phyloP scores from a whole-genome alignment of 2,329 filamentous ascomycete species.

The Fusarium sp. region DNA sequence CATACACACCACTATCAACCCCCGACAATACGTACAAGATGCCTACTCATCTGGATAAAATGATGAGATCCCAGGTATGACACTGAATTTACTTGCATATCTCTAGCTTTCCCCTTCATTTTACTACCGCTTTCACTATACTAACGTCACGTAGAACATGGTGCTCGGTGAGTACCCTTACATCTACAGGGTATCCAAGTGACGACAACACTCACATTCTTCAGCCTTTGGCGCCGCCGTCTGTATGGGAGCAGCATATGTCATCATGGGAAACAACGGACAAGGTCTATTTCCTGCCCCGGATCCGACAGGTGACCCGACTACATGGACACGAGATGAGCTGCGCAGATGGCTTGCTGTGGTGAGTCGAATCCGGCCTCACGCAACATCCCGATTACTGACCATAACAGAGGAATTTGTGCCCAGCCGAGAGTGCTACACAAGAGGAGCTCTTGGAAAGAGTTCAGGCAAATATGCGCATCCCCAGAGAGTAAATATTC shows the following conservation, averaged over 20 bases:
- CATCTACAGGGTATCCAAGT: slow-evolving; percentile 36
- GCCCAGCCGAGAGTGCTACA: slow-evolving; percentile 57
- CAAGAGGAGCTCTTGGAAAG: slow-evolving; percentile 61
- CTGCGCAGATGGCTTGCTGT: slow-evolving; percentile 82
- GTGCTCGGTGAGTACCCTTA: slow-evolving; percentile 69
- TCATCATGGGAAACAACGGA: slow-evolving; percentile 77
- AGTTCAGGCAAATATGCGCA: slow-evolving; percentile 61
- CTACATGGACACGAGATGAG: slow-evolving; percentile 82
- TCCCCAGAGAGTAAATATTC: slow-evolving; percentile 45
- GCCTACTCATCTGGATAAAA: slow-evolving; percentile 39
- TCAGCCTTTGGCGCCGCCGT: slow-evolving; percentile 36
- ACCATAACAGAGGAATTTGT: slow-evolving; percentile 57
- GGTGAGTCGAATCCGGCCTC: slow-evolving; percentile 61
- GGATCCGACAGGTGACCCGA: slow-evolving; percentile 82
- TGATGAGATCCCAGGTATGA: slow-evolving; percentile 43
- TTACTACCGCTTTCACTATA: rapidly evolving
- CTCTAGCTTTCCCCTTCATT: not conserved
- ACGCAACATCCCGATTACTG: too few relatives aligned
- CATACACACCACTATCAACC: not conserved
- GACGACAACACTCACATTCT: not conserved
- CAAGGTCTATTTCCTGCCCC: slow-evolving; percentile 81
- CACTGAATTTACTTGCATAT: rapidly evolving
- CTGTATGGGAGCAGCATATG: slow-evolving; percentile 71
- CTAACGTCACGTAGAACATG: slow-evolving; percentile 65
- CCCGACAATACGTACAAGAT: slow-evolving; percentile 11